Evolutionary conservation across 2,329 filamentous ascomycete genomes (phyloP), one percentile per base, ranked within the genome.

Genomic region (Curvularia spicifera): DNA sequence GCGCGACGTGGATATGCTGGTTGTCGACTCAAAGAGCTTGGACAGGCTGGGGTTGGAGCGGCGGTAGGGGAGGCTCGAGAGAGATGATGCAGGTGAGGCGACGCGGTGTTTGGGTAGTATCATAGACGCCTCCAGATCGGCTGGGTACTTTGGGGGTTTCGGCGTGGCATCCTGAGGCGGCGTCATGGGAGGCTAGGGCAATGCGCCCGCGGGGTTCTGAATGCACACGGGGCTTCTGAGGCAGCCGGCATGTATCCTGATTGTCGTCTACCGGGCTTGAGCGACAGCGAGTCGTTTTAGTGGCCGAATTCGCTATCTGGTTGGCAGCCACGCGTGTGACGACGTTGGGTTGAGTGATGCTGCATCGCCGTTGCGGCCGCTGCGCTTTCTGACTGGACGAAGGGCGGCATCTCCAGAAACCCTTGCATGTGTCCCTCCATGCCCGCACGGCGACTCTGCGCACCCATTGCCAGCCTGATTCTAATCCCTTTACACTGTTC

Each of bases 81-180:
- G 81, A 82, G 78, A 90, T 83, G 67, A 88, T 76, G 74, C 87
- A 81, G 72, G 89, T 53, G 79, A 80, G 51, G 71, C 22, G 4
- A 4, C 78, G 61, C 82, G 79, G 57, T 88, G 85, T 79, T 88
- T 91, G 63, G 87, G 84, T 57, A 87, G 76, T 56, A 78, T 76
- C 72, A 84, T 80, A 57, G 88, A 85, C 67, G 87, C 83, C 66
- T 88, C 87, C 72, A 87, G 80, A 71, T 90, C 88, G 76, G 90
- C 89, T 57, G 71, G 63, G 64, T 73, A 74, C 59, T 66, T 72
- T 56, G 74, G 73, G 33, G 72, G 69, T 57, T 71, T 71, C 54
- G 75, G 70, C 63, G 69, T 68, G 68, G 65, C 76, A 76, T 78
- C 73, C 72, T 74, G 75, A 64, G 71, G 66, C 68, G 75, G 74